Evolutionary conservation across 805 yeast genomes (phyloP).

Genomic region (Kazachstania kunashirensis): DNA sequence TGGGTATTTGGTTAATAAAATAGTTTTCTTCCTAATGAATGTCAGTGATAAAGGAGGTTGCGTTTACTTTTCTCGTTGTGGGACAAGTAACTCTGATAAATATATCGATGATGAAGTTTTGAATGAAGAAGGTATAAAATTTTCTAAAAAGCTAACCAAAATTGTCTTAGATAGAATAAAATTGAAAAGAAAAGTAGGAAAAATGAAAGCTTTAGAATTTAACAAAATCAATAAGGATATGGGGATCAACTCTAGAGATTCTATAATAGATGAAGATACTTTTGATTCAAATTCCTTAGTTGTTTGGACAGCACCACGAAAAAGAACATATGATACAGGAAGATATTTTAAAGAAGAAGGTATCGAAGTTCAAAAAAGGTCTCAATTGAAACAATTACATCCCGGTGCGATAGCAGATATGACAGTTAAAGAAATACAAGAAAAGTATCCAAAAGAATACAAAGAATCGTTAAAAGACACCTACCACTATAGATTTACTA

Average conservation of each 20-base stretch:
- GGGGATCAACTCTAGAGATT: too few species aligned
- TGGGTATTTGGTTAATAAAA: conserved; percentile 84
- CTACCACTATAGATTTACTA: conserved; percentile 82
- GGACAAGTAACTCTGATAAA: conserved; percentile 37
- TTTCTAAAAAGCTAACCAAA: conserved; percentile 54
- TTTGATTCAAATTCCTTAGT: conserved; percentile 3
- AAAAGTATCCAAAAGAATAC: conserved; percentile 59
- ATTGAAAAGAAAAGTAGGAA: conserved; percentile 14
- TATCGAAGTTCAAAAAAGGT: conserved; percentile 59
- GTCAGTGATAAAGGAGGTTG: conserved; percentile 78
- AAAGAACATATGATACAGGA: conserved; percentile 75
- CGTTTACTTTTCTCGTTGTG: conserved; percentile 86
- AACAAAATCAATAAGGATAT: not conserved
- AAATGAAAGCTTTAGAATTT: not conserved
- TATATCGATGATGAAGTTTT: conserved; percentile 75
- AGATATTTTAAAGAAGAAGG: conserved; percentile 53
- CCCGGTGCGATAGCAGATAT: conserved; percentile 81
- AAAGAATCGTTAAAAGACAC: conserved; percentile 63
- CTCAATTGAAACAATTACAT: conserved; percentile 77
- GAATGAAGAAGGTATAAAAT: conserved; percentile 60
- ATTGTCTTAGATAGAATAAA: conserved; percentile 38
- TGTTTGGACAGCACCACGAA: conserved; percentile 93
- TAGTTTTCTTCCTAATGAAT: conserved; percentile 87
- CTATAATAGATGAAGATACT: not conserved
- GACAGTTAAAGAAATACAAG: conserved; percentile 47